These are phyloP conservation scores for Inga laurina DNA, from an alignment of 306 rosid species.

Conservation along the genomic window DNA sequence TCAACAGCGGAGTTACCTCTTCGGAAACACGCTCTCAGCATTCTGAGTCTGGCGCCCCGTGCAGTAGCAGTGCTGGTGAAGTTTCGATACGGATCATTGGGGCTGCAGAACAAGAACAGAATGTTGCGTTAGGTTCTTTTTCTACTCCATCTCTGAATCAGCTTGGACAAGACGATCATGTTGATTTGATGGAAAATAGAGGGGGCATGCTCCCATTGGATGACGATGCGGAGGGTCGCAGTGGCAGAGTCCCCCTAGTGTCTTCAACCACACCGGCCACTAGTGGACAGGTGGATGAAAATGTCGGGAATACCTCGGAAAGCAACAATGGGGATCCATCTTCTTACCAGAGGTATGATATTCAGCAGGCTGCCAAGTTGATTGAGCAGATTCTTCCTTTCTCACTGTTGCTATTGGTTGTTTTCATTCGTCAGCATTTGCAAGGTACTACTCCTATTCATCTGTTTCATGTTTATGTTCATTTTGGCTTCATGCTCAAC, in stretches of 20 bases:
- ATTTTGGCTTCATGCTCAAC: slow-evolving; percentile 18
- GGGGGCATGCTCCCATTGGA: slow-evolving; percentile 38
- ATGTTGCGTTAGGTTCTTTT: slow-evolving; percentile 20
- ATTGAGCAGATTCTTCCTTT: slow-evolving; percentile 91
- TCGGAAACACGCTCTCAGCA: slow-evolving; percentile 42
- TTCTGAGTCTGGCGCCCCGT: slow-evolving; percentile 21
- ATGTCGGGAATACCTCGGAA: slow-evolving; percentile 44
- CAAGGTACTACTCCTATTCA: slow-evolving; percentile 57
- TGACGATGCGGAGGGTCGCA: slow-evolving; percentile 39
- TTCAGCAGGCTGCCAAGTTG: slow-evolving; percentile 83
- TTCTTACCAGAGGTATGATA: slow-evolving; percentile 74
- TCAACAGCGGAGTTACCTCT: slow-evolving; percentile 36
- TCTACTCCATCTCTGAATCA: slow-evolving; percentile 30
- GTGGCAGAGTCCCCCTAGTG: slow-evolving; percentile 53
- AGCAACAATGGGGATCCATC: slow-evolving; percentile 53
- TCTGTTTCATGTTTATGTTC: slow-evolving; percentile 24
- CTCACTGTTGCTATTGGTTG: slow-evolving; percentile 69
- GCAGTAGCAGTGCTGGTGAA: slow-evolving; percentile 52
- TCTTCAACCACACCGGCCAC: slow-evolving; percentile 47
- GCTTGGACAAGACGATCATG: slow-evolving; percentile 42
- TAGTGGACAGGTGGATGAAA: slow-evolving; percentile 43
- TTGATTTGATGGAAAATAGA: slow-evolving; percentile 38
- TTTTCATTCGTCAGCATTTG: slow-evolving; percentile 92
- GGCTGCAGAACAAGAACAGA: slow-evolving; percentile 52
- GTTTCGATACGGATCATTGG: slow-evolving; percentile 82